Evolutionary conservation across 176 grass and related monocot species (phyloP).

Genomic region (Eleusine coracana): DNA sequence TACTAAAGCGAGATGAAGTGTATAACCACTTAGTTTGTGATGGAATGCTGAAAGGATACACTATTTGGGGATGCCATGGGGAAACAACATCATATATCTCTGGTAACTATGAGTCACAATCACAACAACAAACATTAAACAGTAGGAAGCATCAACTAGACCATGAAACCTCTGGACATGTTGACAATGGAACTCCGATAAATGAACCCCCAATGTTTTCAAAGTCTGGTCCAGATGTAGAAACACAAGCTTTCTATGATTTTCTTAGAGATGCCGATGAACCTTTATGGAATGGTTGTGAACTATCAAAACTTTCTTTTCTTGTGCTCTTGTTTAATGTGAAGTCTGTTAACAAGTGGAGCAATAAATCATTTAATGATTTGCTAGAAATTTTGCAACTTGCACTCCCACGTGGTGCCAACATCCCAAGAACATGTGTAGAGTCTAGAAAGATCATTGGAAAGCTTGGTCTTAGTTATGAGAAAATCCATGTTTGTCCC

Average conservation of each 20-base stretch:
- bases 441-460: neutral
- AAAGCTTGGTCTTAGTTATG: slow-evolving; percentile 8
- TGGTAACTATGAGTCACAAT: neutral
- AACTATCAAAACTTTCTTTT: slow-evolving; percentile 18
- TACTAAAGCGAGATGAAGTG: neutral
- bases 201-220: neutral
- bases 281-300: slow-evolving; percentile 9
- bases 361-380: slow-evolving; percentile 26
- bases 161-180: neutral
- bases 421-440: neutral
- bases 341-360: slow-evolving; percentile 18
- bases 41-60: slow-evolving; percentile 23
- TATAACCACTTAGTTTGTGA: neutral
- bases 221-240: neutral
- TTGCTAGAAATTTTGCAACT: slow-evolving; percentile 2
- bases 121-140: neutral
- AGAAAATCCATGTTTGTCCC: slow-evolving; percentile 16
- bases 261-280: neutral
- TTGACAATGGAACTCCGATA: neutral
- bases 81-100: neutral
- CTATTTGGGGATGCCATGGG: neutral
- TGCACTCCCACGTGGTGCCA: neutral
- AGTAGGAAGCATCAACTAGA: neutral
- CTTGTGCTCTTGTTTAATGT: slow-evolving; percentile 10
- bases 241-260: slow-evolving; percentile 3